Evolutionary conservation across 1,284 basidiomycete genomes (phyloP), one percentile per base, ranked within the genome.

Genomic region (Ceratobasidium sp.): DNA sequence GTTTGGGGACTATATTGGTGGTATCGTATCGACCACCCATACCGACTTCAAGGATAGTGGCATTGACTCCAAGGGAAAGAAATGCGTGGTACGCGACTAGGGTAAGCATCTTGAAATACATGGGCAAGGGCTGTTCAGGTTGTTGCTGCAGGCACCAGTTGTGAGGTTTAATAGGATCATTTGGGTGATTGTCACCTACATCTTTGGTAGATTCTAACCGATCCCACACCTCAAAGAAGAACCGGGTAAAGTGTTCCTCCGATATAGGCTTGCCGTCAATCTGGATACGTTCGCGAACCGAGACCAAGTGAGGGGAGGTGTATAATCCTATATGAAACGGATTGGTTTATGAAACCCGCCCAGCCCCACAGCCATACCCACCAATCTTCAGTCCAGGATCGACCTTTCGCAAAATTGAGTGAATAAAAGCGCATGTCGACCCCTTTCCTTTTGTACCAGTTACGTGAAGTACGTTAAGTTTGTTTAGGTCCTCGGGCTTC

Each of bases 391-490:
- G 89, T 1, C 83, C 79, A 4, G 91, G 91, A 72, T 79, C 84
- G 7, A 82, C 78, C 73, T 85, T 82, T 32, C 88, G 85, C 68
- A 93, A 78, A 64, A 92, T 86, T 6, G 89, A 91, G 77, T 93
- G 89, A 2, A 86, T 85, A 75, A 99, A 99, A 1, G 97, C 96
- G 69, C 92, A 94, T 0, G 97, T 97, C 2, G 95, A 98, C 2
- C 97, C 97, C 78, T 99, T 99, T 52, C 97, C 97, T 80, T 99
- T 99, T 3, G 97, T 99, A 1, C 97, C 97, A 13, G 97, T 96
- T 75, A 99, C 90, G 81, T 99, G 97, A 35, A 99, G 86, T 68
- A 96, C 94, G 78, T 98, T 97, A 72, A 99, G 83, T 54, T 81
- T 80, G 78, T 99, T 96, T 62, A 99, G 83, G 74, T 96, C 90